Evolutionary conservation across 1,284 basidiomycete genomes (phyloP).

Genomic region (Xerocomus cyaneibrunnescens): DNA sequence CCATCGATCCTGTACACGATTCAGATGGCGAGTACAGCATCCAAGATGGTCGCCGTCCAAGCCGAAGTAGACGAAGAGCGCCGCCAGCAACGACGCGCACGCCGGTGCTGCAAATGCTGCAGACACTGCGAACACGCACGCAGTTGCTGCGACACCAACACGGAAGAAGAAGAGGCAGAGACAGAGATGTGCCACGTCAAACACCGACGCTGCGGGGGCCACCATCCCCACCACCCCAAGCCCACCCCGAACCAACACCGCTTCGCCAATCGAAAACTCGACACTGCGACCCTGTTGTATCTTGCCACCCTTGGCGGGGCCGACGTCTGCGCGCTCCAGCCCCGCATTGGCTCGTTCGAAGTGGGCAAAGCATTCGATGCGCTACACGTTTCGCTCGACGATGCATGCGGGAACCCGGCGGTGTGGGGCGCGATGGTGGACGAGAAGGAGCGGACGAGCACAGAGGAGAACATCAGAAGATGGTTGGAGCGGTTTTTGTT

Average conservation of each 20-base stretch:
- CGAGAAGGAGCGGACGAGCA: neutral
- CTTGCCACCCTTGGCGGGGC: conserved; percentile 93
- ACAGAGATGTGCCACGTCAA: neutral
- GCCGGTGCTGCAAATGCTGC: neutral
- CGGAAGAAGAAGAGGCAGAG: neutral
- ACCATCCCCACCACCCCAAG: neutral
- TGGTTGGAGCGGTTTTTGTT: conserved; percentile 75
- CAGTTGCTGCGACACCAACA: neutral
- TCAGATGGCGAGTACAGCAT: conserved; percentile 77
- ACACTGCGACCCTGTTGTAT: conserved; percentile 76
- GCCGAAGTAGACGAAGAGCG: conserved; percentile 18
- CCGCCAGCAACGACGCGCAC: neutral
- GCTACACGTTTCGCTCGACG: conserved; percentile 58
- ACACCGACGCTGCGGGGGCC: neutral
- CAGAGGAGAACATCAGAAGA: conserved; percentile 39
- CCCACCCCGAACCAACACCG: no score
- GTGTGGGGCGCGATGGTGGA: conserved; percentile 51
- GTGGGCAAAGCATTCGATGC: conserved; percentile 91
- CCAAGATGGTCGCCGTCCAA: conserved; percentile 66
- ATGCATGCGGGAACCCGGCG: conserved; percentile 54
- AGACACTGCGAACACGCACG: conserved; percentile 1
- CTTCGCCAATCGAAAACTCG: conserved; percentile 64
- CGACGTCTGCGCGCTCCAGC: conserved; percentile 68
- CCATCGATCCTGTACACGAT: conserved; percentile 80
- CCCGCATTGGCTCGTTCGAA: conserved; percentile 72